Percentiles rank a stretch among this genome's conserved stretches.
These are phyloP conservation scores for Hibiscus trionum DNA, from an alignment of 345 rosid genomes.

Conservation along the genomic window DNA sequence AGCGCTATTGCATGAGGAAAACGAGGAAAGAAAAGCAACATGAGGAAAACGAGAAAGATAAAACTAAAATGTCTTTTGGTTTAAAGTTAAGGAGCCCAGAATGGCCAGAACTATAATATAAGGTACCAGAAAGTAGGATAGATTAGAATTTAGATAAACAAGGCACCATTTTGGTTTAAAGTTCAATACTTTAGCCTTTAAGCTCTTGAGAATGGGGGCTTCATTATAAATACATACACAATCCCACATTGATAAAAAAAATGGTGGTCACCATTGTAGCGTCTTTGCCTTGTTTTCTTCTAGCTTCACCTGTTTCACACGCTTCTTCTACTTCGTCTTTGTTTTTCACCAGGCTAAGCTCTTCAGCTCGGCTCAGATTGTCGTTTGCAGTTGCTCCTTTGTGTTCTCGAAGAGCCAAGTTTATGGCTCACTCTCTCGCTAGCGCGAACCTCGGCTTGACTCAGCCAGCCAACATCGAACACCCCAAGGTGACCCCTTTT, in stretches of 20 bases:
- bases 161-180: background rate
- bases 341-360: constrained; percentile 13
- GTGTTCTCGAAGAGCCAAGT: constrained; percentile 22
- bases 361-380: constrained; percentile 22
- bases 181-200: background rate
- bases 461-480: constrained; percentile 34
- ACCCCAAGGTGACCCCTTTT: constrained; percentile 45
- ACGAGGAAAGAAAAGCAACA: too few relatives aligned
- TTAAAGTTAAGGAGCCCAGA: too few relatives aligned
- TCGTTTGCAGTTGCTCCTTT: constrained; percentile 31
- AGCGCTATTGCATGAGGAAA: too few relatives aligned
- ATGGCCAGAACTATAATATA: too few relatives aligned
- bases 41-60: too few relatives aligned
- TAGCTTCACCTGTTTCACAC: constrained; percentile 6
- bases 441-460: constrained; percentile 76
- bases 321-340: constrained; percentile 9
- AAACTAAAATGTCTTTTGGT: too few relatives aligned
- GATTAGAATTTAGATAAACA: background rate
- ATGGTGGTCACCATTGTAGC: constrained; percentile 43
- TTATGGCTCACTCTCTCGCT: constrained; percentile 42
- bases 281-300: constrained; percentile 37
- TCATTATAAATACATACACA: too few relatives aligned
- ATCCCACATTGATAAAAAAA: background rate
- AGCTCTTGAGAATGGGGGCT: background rate
- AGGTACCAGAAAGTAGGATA: background rate